Percentiles rank a stretch among this genome's conserved stretches.
phyloP scores from a whole-genome alignment of 192 early-diverging fungal species.

The Lunasporangiospora selenospora region DNA sequence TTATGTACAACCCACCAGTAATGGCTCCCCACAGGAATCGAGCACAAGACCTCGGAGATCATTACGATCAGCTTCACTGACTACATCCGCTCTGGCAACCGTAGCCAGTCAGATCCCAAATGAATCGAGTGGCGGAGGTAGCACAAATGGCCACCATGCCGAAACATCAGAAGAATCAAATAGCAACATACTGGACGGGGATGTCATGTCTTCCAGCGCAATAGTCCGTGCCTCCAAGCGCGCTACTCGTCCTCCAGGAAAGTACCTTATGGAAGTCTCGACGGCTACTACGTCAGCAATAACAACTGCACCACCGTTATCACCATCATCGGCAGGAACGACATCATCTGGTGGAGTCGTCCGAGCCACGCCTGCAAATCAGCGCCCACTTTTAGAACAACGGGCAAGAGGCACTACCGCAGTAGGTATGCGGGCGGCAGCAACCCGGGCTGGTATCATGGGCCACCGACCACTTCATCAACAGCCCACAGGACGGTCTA shows the following conservation, averaged over 20 bases:
- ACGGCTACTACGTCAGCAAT: too few relatives aligned
- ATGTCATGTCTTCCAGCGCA: neutral
- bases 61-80: conserved; percentile 9
- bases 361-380: conserved; percentile 36
- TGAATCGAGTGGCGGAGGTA: neutral
- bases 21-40: neutral
- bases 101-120: neutral
- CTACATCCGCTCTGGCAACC: conserved; percentile 5
- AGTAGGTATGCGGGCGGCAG: conserved; percentile 5
- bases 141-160: neutral
- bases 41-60: conserved; percentile 15
- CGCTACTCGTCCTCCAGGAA: conserved; percentile 21
- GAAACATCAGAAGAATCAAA: neutral
- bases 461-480: conserved; percentile 28
- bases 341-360: neutral
- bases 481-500: neutral
- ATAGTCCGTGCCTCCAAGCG: conserved; percentile 16
- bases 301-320: neutral
- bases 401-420: conserved; percentile 1
- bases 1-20: too few relatives aligned
- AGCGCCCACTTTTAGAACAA: conserved; percentile 13
- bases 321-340: neutral
- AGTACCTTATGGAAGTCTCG: conserved; percentile 12
- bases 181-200: neutral
- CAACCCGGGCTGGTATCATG: too few relatives aligned